These are phyloP conservation scores for Epichloe uncinata DNA, from an alignment of 2,329 filamentous ascomycete species.

Conservation along the genomic window DNA sequence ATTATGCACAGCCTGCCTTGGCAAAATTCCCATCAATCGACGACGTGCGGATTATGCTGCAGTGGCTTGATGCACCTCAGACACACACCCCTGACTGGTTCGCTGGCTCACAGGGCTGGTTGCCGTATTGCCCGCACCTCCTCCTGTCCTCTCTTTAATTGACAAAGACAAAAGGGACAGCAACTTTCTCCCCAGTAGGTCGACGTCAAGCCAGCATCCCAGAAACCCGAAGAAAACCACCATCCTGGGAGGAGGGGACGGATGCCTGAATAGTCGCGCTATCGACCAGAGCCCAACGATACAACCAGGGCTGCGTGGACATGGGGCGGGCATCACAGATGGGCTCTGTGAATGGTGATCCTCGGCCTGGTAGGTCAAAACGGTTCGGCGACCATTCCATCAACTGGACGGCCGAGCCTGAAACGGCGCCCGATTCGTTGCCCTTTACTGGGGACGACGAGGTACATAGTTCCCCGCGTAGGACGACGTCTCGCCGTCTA, in stretches of 20 bases:
- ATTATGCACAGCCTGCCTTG: neutral
- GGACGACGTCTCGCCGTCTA: constrained; percentile 13
- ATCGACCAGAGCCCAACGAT: constrained; percentile 14
- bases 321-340: constrained; percentile 19
- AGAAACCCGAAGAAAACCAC: constrained; percentile 5
- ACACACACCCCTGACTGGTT: constrained; percentile 13
- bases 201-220: neutral
- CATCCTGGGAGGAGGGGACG: neutral
- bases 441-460: constrained; percentile 15
- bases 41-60: constrained; percentile 6
- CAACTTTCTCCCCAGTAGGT: neutral
- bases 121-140: neutral
- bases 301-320: constrained; percentile 13
- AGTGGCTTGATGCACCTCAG: constrained; percentile 11
- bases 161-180: neutral
- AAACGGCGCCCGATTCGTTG: constrained; percentile 13
- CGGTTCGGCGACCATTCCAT: constrained; percentile 9
- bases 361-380: constrained; percentile 16
- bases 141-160: neutral
- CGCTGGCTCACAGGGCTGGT: constrained; percentile 7
- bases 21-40: constrained; percentile 10
- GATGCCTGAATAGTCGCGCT: neutral
- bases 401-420: constrained; percentile 8
- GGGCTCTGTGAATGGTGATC: constrained; percentile 17
- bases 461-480: constrained; percentile 21